phyloP scores from a whole-genome alignment of 2,329 filamentous ascomycete genomes.

The Neofusicoccum laricinum region DNA sequence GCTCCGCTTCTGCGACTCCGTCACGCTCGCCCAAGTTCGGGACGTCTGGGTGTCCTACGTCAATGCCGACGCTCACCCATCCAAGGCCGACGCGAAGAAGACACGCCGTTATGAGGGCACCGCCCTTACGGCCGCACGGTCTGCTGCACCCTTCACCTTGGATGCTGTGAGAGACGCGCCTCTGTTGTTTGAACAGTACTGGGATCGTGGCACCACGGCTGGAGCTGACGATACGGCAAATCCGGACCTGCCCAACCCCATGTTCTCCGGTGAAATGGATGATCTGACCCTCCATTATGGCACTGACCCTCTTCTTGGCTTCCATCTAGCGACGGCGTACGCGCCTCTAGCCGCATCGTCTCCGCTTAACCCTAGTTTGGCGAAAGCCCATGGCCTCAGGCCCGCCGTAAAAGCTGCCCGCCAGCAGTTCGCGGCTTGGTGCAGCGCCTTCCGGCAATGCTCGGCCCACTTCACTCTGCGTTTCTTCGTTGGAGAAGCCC shows the following conservation, averaged over 20 bases:
- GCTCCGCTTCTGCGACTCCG: slow-evolving; percentile 50
- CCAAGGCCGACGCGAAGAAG: background rate
- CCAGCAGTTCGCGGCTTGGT: slow-evolving; percentile 50
- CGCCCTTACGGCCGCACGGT: slow-evolving; percentile 16
- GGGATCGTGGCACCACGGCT: slow-evolving; percentile 28
- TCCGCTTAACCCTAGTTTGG: slow-evolving; percentile 3
- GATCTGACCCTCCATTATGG: slow-evolving; percentile 46
- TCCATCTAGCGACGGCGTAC: slow-evolving; percentile 49
- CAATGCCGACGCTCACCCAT: background rate
- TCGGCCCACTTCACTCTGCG: slow-evolving; percentile 40
- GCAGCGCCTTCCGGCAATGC: slow-evolving; percentile 37
- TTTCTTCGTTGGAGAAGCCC: slow-evolving; percentile 48
- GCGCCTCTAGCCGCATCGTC: slow-evolving; percentile 13
- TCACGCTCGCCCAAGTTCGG: slow-evolving; percentile 44
- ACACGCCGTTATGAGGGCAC: background rate
- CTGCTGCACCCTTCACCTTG: slow-evolving; percentile 27
- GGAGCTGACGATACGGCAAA: slow-evolving; percentile 14
- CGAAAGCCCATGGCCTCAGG: background rate
- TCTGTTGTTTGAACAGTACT: slow-evolving; percentile 24
- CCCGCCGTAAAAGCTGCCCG: slow-evolving; percentile 34
- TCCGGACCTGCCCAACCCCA: slow-evolving; percentile 31
- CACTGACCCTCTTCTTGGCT: slow-evolving; percentile 54
- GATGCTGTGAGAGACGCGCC: slow-evolving; percentile 16
- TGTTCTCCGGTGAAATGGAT: slow-evolving; percentile 43
- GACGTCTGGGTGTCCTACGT: slow-evolving; percentile 42